Evolutionary conservation across 2,329 filamentous ascomycete species (phyloP), one percentile per base, ranked within the genome.

Genomic region (Cadophora sp.): DNA sequence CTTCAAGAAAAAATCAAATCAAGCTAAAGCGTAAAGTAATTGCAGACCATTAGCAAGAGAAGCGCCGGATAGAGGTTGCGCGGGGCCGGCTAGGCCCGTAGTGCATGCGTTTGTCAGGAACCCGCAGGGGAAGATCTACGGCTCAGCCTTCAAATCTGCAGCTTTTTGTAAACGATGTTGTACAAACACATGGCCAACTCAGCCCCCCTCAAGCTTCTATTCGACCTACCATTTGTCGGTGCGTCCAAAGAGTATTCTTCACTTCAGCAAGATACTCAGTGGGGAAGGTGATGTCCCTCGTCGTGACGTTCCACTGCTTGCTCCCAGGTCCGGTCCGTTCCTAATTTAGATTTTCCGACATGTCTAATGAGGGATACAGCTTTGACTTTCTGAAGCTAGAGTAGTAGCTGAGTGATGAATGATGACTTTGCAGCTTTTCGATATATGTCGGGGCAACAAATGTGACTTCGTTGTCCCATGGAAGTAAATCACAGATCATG

Each of bases 81-180:
- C 26, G 51, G 51, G 51, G 56, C 56, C 56, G 56, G 56, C 55
- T 43, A 43, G 56, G 31, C 31, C 34, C 34, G 56, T 59, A 59
- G n/a, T 37, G 56, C 56, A 16, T 27, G 34, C 31, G 56, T 43
- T 43, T 59, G 56, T 59, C 56, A 59, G 31, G 56, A 40, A 40
- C 34, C 34, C 22, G 56, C 56, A 59, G 31, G 56, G 31, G 56
- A 40, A 59, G 22, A 43, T 59, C 31, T 26, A 59, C 56, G 56
- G 34, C 56, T 43, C 56, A 59, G 56, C 56, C 56, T 59, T 40
- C 34, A 27, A 59, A 59, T 1, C 34, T 59, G 55, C 56, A 43
- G 56, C 56, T 48, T 48, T n/a, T 22, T 22, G 43, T 7, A 22
- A 48, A 22, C 43, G 43, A 22, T 22, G n/a, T 22, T 9, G 43